phyloP scores from a whole-genome alignment of 306 rosid species.

The Medicago truncatula region MtrunA17r5.0-ANR NC_053048.1:50816501-50817000 shows the following conservation, averaged over 20 bases:
- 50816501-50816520: slow-evolving; percentile 80
- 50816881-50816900: slow-evolving; percentile 34
- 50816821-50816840: slow-evolving; percentile 73
- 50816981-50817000: slow-evolving; percentile 16
- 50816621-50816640: slow-evolving; percentile 37
- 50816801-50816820: slow-evolving; percentile 54
- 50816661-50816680: slow-evolving; percentile 27
- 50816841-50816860: slow-evolving; percentile 68
- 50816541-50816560: slow-evolving; percentile 64
- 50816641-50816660: slow-evolving; percentile 36
- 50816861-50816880: slow-evolving; percentile 41
- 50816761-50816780: slow-evolving; percentile 96
- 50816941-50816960: slow-evolving; percentile 26
- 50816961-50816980: slow-evolving; percentile 17
- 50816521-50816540: slow-evolving; percentile 64
- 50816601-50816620: slow-evolving; percentile 37
- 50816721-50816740: slow-evolving; percentile 60
- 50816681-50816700: slow-evolving; percentile 73
- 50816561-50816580: slow-evolving; percentile 12
- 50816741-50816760: slow-evolving; percentile 79
- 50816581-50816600: slow-evolving; percentile 33
- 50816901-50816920: slow-evolving; percentile 38
- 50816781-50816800: slow-evolving; percentile 52
- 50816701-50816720: slow-evolving; percentile 83
- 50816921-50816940: slow-evolving; percentile 20